Conservation (phyloP, 306 rosid species). For the Argentina anserina region DNA sequence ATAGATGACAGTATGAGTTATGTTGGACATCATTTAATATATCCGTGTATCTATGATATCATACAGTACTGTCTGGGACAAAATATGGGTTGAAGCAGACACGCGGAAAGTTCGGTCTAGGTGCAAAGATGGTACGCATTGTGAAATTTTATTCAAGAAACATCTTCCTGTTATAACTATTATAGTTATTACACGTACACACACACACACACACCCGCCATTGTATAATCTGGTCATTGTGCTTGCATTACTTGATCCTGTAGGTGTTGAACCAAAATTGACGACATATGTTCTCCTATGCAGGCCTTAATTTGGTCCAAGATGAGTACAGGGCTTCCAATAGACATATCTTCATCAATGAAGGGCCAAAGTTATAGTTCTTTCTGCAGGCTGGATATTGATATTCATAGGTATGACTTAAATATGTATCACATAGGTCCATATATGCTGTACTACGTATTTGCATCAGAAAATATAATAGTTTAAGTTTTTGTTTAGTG, state of each 20-base stretch:
- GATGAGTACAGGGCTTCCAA: conserved; percentile 98
- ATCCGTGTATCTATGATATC: conserved; percentile 25
- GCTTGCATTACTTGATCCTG: conserved; percentile 9
- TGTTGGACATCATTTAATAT: conserved; percentile 11
- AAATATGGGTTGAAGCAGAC: conserved; percentile 97
- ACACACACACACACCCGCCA: not conserved
- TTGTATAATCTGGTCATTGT: conserved; percentile 11
- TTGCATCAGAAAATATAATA: not conserved
- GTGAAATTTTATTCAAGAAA: conserved; percentile 14
- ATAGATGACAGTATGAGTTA: not conserved
- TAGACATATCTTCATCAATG: conserved; percentile 88
- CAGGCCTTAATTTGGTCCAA: conserved; percentile 99
- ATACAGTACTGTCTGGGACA: conserved; percentile 91
- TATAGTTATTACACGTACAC: not conserved
- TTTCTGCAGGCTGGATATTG: conserved; percentile 93
- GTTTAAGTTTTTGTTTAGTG: conserved; percentile 14
- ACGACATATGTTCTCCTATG: conserved; percentile 15
- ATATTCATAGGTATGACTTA: conserved; percentile 72
- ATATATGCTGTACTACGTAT: not conserved
- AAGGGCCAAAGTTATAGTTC: conserved; percentile 60
- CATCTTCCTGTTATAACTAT: conserved; percentile 2
- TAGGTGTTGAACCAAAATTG: conserved; percentile 3
- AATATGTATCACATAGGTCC: not conserved
- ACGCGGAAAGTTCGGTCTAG: conserved; percentile 94
- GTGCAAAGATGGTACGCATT: conserved; percentile 86